Percentiles rank a stretch among this genome's conserved stretches.
phyloP scores from a whole-genome alignment of 805 yeast species.

The Barnettozyma populi region DNA sequence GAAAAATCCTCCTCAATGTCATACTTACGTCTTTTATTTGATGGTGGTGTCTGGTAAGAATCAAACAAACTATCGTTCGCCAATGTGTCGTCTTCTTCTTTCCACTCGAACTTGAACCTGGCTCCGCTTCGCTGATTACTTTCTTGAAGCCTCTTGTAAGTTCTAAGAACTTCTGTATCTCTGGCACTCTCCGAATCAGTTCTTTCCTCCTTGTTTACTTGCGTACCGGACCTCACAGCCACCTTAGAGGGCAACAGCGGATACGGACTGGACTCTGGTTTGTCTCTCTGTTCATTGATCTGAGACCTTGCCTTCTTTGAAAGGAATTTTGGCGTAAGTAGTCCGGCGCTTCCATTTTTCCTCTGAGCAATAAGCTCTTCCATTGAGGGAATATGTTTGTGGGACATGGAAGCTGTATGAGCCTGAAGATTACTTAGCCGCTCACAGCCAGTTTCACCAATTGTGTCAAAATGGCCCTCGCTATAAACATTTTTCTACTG shows the following conservation, averaged over 20 bases:
- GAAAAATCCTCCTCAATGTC: not conserved
- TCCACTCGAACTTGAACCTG: conserved; percentile 68
- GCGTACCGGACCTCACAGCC: not conserved
- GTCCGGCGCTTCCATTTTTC: conserved; percentile 15
- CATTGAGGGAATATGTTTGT: conserved; percentile 31
- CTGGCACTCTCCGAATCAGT: conserved; percentile 36
- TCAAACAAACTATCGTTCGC: conserved; percentile 30
- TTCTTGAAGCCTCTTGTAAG: not conserved
- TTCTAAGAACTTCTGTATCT: not conserved
- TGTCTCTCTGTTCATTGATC: conserved; percentile 17
- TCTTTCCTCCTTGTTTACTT: no score
- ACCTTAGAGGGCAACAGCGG: not conserved
- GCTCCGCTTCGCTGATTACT: conserved; percentile 3
- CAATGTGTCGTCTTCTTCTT: conserved; percentile 60
- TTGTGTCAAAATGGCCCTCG: no score
- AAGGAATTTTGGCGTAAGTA: conserved; percentile 37
- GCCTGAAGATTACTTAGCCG: no score
- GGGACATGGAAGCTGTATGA: conserved; percentile 6
- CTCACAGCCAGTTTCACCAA: no score
- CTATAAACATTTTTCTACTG: no score
- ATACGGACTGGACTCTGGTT: not conserved
- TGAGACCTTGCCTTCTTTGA: conserved; percentile 40
- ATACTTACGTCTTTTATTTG: not conserved
- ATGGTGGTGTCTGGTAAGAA: not conserved
- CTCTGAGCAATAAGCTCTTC: conserved; percentile 28